Conservation (phyloP, 2,329 filamentous ascomycete genomes). For the Penicillium sp. region DNA sequence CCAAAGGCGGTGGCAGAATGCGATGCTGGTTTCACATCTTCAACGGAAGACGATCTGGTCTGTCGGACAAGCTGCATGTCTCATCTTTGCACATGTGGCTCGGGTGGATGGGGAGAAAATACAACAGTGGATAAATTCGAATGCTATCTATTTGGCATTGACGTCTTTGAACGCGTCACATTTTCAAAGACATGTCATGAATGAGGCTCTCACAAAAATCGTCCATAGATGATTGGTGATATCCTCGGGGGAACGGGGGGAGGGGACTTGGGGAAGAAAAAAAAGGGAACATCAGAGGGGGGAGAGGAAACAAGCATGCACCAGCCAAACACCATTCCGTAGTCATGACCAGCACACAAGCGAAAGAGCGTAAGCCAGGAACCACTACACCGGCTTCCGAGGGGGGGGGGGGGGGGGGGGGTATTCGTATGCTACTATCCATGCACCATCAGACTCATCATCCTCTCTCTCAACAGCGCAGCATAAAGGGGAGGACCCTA, state of each 20-base stretch:
- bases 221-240: too few species aligned
- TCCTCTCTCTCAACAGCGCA: neutral
- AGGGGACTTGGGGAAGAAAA: neutral
- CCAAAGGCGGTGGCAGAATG: slow-evolving; percentile 21
- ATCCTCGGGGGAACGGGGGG: too few species aligned
- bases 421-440: slow-evolving; percentile 16
- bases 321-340: slow-evolving; percentile 30
- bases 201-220: too few species aligned
- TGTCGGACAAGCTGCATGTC: too few species aligned
- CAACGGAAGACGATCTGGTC: too few species aligned
- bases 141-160: too few species aligned
- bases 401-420: slow-evolving; percentile 1
- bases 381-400: slow-evolving; percentile 6
- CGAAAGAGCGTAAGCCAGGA: slow-evolving; percentile 8
- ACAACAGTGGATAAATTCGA: too few species aligned
- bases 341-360: slow-evolving; percentile 23
- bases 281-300: neutral
- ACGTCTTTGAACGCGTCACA: too few species aligned
- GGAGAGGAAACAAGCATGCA: slow-evolving; percentile 18
- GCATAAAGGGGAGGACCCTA: neutral
- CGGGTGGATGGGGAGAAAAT: too few species aligned
- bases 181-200: too few species aligned
- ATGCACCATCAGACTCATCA: slow-evolving; percentile 5
- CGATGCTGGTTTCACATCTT: neutral
- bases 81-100: too few species aligned